Conservation (phyloP, 768 basidiomycete genomes). For the Cystobasidium ongulense region DNA sequence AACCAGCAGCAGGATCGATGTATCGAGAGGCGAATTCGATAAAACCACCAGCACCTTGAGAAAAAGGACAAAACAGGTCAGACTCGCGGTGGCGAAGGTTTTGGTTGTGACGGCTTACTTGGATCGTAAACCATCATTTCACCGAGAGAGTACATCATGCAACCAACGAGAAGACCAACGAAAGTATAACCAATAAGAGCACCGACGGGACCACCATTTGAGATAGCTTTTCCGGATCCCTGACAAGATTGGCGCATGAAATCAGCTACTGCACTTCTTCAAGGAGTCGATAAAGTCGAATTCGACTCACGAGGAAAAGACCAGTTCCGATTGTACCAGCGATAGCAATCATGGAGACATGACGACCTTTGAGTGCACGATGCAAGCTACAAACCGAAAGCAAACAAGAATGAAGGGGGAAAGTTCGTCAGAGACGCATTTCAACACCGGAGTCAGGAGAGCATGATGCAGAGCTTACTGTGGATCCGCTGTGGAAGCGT, state of each 20-base stretch:
- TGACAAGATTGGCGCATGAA: neutral
- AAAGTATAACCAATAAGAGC: constrained; percentile 27
- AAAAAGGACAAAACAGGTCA: too few relatives aligned
- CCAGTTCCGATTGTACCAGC: constrained; percentile 34
- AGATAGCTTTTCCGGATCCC: constrained; percentile 24
- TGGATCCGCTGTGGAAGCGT: constrained; percentile 5
- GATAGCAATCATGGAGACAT: constrained; percentile 32
- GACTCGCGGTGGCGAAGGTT: too few relatives aligned
- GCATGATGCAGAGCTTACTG: neutral
- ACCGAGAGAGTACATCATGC: constrained; percentile 32
- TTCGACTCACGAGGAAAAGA: constrained; percentile 23
- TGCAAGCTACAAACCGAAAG: constrained; percentile 22
- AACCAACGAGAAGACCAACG: constrained; percentile 31
- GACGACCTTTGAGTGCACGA: constrained; percentile 21
- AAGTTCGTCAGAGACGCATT: neutral
- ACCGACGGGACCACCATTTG: constrained; percentile 33
- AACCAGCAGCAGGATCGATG: constrained; percentile 44
- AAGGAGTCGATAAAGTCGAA: neutral
- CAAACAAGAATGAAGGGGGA: neutral
- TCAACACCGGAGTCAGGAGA: neutral
- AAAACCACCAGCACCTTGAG: constrained; percentile 42
- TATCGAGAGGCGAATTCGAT: constrained; percentile 36
- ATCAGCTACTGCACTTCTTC: neutral
- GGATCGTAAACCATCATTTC: constrained; percentile 32
- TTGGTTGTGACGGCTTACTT: constrained; percentile 2